Conservation (phyloP, 495 filamentous ascomycete genomes). For the Aspergillus ostianus region DNA sequence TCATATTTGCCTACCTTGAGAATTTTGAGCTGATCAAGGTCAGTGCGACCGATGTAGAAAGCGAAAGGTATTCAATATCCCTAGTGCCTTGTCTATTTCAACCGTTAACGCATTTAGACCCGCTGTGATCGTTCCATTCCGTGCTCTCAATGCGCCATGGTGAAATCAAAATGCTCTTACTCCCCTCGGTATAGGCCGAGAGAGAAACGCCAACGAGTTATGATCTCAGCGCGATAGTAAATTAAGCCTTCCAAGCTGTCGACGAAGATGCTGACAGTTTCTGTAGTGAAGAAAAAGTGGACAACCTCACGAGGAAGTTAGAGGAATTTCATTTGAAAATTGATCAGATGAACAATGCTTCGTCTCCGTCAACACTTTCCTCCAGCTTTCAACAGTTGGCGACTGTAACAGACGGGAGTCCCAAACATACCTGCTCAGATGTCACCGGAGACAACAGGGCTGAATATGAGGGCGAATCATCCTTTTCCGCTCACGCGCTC, state of each 20-base stretch:
- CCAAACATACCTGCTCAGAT: not conserved
- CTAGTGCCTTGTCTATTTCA: too few species aligned
- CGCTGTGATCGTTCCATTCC: slow-evolving; percentile 12
- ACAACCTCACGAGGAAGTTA: slow-evolving; percentile 7
- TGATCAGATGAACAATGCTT: slow-evolving; percentile 3
- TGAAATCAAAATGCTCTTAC: slow-evolving; percentile 7
- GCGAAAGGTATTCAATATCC: slow-evolving; percentile 5
- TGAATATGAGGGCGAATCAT: slow-evolving; percentile 9
- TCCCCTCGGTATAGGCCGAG: slow-evolving; percentile 1
- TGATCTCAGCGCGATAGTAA: slow-evolving; percentile 14
- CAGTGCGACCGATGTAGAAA: slow-evolving; percentile 13
- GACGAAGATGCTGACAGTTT: not conserved
- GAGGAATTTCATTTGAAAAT: slow-evolving; percentile 14
- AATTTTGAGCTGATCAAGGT: not conserved
- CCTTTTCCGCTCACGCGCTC: slow-evolving; percentile 12
- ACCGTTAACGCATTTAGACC: not conserved
- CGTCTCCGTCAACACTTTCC: not conserved
- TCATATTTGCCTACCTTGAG: not conserved
- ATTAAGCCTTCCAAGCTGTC: not conserved
- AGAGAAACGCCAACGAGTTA: slow-evolving; percentile 11
- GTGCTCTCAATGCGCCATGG: slow-evolving; percentile 12
- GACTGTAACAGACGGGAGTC: not conserved
- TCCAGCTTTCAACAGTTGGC: not conserved
- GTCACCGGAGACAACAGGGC: not conserved
- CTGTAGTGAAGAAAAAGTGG: slow-evolving; percentile 5